Base-by-base conservation (phyloP, 805 yeast species). In the Phaffomyces thermotolerans region DNA sequence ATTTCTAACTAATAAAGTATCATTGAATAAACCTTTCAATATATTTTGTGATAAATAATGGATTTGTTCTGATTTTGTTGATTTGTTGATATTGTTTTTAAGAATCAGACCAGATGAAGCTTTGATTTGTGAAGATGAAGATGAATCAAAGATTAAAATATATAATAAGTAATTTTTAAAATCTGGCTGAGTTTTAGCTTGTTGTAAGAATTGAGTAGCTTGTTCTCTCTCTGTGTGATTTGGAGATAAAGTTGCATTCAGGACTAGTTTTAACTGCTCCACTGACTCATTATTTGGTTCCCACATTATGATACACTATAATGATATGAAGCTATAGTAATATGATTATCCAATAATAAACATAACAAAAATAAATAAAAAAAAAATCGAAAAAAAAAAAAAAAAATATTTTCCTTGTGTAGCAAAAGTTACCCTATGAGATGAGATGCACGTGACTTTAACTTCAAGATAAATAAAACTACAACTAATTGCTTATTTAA, bases 21-120 rank as follows among this genome's bases (percentile, higher is more conserved):
- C 52, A 47, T 75, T 83, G 29, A 74, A 54, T 36, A 88, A 67
- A 2, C 87, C 71, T 53, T 62, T 62, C 48, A 69, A 55, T 8
- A 71, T 57, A 36, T 68, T 65, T 15, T 57, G 49, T 33, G 70
- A 52, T 8, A 68, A 52, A 41, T 67, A 65, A 5, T 60, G 48
- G 42, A 64, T 65, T 30, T 63, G 31, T 39, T 54, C 46, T 54
- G 52, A 50, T n/a, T 54, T 52, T 46, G 65, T 59, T 31, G 65
- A 58, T 45, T 65, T 69, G 33, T 76, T 54, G n/a, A 89, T 65
- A 48, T 76, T 76, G 63, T 90, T 91, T 59, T 93, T 91, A 62
- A 93, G 72, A 56, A 81, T 71, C 47, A 90, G 64, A 9, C 98
- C 99, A 1, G 97, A 91, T 0, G 95, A 81, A 1, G 96, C 96